Evolutionary conservation across 371 early-diverging fungal species (phyloP), one percentile per base, ranked within the genome.

Genomic region (Mucor ambiguus): DNA sequence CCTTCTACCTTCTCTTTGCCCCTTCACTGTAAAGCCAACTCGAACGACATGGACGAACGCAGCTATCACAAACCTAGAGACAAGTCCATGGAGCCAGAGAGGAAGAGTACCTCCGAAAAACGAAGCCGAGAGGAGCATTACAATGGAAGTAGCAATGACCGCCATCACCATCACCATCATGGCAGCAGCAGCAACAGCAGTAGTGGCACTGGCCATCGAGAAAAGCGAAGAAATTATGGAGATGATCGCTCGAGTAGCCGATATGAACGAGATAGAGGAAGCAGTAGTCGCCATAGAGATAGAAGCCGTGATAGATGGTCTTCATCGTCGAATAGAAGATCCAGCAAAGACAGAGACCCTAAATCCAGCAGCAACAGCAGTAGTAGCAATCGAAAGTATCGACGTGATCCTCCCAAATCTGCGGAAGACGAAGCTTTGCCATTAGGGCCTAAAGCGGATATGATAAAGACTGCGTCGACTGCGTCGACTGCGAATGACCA

Each of bases 121-220:
- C 63, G 73, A 64, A 73, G 67, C 44, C 63, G 73, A 61, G 73
- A 73, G 30, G 73, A 73, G 35, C 57, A 64, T 37, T 61, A 64
- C 48, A 29, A 61, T 10, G 11, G 63, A 35, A 44, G 59, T 43
- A 63, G 63, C 41, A 63, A 60, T 20, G 20, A 20, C 20, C n/a
- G 44, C 37, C 58, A 56, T 55, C 60, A 61, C 43, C 61, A 60
- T 28, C 67, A 61, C 46, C 63, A 63, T 54, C 62, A 61, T 48
- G 46, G 37, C 7, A 2, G 7, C 7, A 7, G 30, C 30, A 30
- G 30, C 46, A 60, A 54, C 48, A 61, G 68, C 28, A 49, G 44
- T 8, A 61, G 49, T 24, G 54, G 60, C 20, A 61, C 61, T 28
- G 44, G 68, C 44, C 65, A 67, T 68, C 63, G 72, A 43, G 72